These are phyloP conservation scores for Pelargonium cotyledonis DNA, from an alignment of 441 rosid species.

Conservation along the genomic window DNA sequence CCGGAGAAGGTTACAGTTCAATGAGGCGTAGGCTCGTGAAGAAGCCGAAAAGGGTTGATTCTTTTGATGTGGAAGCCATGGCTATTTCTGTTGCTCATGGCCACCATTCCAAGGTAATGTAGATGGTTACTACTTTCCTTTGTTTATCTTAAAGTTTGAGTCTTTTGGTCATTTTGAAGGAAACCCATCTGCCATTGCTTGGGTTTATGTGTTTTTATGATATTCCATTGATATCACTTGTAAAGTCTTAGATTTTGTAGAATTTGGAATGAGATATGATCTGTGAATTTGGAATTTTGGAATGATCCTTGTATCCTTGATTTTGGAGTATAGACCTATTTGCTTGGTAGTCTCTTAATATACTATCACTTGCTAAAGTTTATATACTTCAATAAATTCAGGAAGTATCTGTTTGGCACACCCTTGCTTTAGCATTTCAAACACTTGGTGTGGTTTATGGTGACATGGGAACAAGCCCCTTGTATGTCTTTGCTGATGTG, in stretches of 20 bases:
- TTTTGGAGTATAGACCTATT: neutral
- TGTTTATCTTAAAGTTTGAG: neutral
- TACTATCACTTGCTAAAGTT: constrained; percentile 12
- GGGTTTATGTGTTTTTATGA: neutral
- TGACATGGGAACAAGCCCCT: constrained; percentile 94
- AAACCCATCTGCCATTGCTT: neutral
- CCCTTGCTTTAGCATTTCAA: constrained; percentile 82
- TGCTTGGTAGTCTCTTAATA: neutral
- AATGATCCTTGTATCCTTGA: neutral
- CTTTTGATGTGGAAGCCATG: constrained; percentile 97
- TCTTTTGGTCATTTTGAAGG: neutral
- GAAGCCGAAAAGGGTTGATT: constrained; percentile 67
- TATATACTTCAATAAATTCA: constrained; percentile 28
- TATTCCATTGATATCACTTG: neutral
- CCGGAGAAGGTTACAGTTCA: constrained; percentile 44
- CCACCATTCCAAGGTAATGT: constrained; percentile 48
- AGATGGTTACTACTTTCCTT: neutral
- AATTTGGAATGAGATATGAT: neutral
- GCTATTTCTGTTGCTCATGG: constrained; percentile 58
- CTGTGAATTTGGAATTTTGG: neutral
- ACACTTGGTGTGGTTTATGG: constrained; percentile 96
- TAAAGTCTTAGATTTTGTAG: neutral
- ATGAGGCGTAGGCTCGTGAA: constrained; percentile 71
- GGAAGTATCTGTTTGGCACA: constrained; percentile 59
- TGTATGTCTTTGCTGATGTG: constrained; percentile 84